These are phyloP conservation scores for Francoa sonchifolia DNA, from an alignment of 441 rosid species.

Conservation along the genomic window DNA sequence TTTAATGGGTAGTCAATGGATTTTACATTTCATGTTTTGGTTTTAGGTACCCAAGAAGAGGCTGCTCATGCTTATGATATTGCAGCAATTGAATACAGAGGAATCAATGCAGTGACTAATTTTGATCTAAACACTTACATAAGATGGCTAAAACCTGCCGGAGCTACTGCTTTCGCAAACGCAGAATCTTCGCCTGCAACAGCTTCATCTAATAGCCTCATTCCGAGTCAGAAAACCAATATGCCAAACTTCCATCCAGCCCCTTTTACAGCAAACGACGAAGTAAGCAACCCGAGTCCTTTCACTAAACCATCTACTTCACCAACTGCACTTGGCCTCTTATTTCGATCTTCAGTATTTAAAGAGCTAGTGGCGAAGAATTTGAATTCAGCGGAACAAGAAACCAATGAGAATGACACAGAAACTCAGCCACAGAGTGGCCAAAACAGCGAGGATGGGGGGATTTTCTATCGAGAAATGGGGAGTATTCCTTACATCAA, in stretches of 20 bases:
- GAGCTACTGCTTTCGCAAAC: too few species aligned
- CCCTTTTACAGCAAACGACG: conserved; percentile 6
- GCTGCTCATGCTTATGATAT: conserved; percentile 40
- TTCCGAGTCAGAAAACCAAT: too few species aligned
- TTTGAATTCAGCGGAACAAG: conserved; percentile 12
- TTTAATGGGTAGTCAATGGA: neutral
- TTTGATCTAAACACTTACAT: conserved; percentile 46
- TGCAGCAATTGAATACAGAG: conserved; percentile 39
- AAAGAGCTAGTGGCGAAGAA: conserved; percentile 47
- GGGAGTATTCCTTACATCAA: conserved; percentile 6
- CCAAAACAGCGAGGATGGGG: conserved; percentile 8
- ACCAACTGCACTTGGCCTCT: conserved; percentile 42
- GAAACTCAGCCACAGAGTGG: neutral
- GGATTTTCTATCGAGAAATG: conserved; percentile 11
- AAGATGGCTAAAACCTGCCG: conserved; percentile 51
- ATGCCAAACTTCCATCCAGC: conserved; percentile 13
- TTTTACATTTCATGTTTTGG: neutral
- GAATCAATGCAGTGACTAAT: conserved; percentile 53
- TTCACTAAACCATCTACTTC: conserved; percentile 24
- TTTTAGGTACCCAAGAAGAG: conserved; percentile 52
- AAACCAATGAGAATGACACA: conserved; percentile 2
- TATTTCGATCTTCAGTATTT: conserved; percentile 45
- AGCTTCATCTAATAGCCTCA: too few species aligned
- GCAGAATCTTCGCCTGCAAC: too few species aligned
- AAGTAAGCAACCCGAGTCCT: conserved; percentile 5